A percentile compares a stretch with the other conserved stretches of the same genome.
Evolutionary conservation across 2,329 filamentous ascomycete genomes (phyloP).

Genomic region (Fusarium euwallaceae): DNA sequence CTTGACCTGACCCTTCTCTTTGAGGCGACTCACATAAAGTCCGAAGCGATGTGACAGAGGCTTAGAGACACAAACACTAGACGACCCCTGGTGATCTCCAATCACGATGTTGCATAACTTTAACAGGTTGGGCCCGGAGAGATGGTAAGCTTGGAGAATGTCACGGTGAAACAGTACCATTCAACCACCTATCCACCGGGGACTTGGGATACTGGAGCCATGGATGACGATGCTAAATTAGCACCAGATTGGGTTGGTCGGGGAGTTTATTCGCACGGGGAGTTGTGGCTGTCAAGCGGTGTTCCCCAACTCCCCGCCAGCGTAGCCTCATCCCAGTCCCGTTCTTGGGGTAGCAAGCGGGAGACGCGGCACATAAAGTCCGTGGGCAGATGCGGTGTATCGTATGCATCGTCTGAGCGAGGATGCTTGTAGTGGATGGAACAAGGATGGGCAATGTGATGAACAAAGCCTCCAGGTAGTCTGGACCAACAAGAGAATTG

Average conservation of each 20-base stretch:
- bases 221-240: not conserved
- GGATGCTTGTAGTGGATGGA: not conserved
- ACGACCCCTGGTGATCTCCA: constrained; percentile 31
- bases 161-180: not conserved
- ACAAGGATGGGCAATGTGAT: constrained; percentile 6
- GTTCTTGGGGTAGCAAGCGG: not conserved
- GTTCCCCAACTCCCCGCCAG: not conserved
- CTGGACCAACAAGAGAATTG: not conserved
- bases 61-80: constrained; percentile 5
- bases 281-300: not conserved
- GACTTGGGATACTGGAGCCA: too few species aligned
- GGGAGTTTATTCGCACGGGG: constrained; percentile 5
- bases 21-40: not conserved
- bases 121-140: not conserved
- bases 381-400: not conserved
- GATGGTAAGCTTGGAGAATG: not conserved
- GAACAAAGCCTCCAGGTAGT: not conserved
- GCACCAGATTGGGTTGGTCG: constrained; percentile 2
- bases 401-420: not conserved
- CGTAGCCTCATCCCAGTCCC: not conserved
- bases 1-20: not conserved
- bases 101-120: not conserved
- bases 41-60: constrained; percentile 2
- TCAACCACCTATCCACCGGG: not conserved
- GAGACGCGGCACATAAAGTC: constrained; percentile 3